Conservation (phyloP, 2,329 filamentous ascomycete genomes). For the Venturia pyrina region DNA sequence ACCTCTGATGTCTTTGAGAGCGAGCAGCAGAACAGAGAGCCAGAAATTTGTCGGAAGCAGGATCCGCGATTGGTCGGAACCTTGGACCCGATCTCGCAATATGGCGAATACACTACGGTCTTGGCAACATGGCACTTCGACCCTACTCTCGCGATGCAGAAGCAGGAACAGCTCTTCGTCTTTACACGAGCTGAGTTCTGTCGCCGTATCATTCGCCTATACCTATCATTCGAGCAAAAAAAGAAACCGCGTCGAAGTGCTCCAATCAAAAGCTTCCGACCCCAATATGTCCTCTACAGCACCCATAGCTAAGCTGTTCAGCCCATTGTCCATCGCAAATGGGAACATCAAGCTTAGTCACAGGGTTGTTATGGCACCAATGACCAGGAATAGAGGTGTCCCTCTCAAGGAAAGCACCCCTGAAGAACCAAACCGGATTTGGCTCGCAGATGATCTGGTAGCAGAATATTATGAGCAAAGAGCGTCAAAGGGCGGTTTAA, state of each 20-base stretch:
- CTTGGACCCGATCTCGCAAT: not conserved
- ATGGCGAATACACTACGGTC: not conserved
- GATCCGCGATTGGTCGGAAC: not conserved
- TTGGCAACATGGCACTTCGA: constrained; percentile 12
- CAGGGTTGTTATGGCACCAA: constrained; percentile 29
- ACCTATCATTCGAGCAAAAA: not conserved
- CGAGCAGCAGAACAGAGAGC: not conserved
- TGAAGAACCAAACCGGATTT: not conserved
- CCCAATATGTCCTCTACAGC: not conserved
- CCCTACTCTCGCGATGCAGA: constrained; percentile 23
- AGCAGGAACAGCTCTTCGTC: not conserved
- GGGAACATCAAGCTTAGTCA: constrained; percentile 26
- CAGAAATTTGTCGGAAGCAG: not conserved
- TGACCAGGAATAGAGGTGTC: constrained; percentile 33
- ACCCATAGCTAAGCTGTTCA: not conserved
- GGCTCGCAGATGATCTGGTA: constrained; percentile 6
- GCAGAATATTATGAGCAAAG: constrained; percentile 38
- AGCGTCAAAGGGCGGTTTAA: constrained; percentile 43
- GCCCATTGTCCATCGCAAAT: constrained; percentile 3
- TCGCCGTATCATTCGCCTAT: not conserved
- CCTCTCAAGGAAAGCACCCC: constrained; percentile 18
- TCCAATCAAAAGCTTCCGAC: not conserved
- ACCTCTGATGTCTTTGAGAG: not conserved
- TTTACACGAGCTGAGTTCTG: not conserved
- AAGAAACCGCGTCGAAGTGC: not conserved